Evolutionary conservation across 1,139 yeast species (phyloP), one percentile per base, ranked within the genome.

Genomic region (Spathaspora sp.): DNA sequence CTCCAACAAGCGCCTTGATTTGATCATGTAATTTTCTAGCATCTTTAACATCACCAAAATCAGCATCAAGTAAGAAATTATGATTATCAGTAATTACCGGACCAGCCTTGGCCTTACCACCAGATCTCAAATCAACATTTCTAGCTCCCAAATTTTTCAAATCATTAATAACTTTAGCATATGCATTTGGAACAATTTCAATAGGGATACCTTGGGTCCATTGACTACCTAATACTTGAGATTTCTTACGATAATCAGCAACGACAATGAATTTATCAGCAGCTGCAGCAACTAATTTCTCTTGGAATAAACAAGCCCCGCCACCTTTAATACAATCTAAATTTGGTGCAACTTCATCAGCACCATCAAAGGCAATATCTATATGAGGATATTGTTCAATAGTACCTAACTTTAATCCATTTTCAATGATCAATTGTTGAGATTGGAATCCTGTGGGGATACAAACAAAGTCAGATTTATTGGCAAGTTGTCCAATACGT

Each of bases 391-490:
- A 84, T 69, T 89, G 91, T 60, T 93, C 98, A 53, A 93, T 81
- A 6, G 87, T 72, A 1, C 96, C 97, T 55, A 91, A 74, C 34
- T 65, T 76, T 55, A 95, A 76, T 0, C 95, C 95, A 57, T 90
- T 91, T 47, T 81, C 86, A 49, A 89, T 74, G 56, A 95, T 90
- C 56, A 95, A 77, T 58, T 85, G 89, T 59, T 87, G 86, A 43
- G 96, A 86, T 68, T 95, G 99, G 75, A 90, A 95, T 1, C 99
- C 99, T 1, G 99, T 95, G 42, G 99, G 96, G 41, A 95, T 82
- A 68, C 97, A 95, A 24, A 81, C 76, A 53, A 86, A 82, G 43
- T 78, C 69, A 11, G 70, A 63, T 57, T 86, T 86, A 51, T 82
- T 74, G 42, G 67, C 54, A 50, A 78, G 64, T 66, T 87, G 91